Base-by-base conservation (phyloP, 371 early-diverging fungal species). In the Mucor indicus region DNA sequence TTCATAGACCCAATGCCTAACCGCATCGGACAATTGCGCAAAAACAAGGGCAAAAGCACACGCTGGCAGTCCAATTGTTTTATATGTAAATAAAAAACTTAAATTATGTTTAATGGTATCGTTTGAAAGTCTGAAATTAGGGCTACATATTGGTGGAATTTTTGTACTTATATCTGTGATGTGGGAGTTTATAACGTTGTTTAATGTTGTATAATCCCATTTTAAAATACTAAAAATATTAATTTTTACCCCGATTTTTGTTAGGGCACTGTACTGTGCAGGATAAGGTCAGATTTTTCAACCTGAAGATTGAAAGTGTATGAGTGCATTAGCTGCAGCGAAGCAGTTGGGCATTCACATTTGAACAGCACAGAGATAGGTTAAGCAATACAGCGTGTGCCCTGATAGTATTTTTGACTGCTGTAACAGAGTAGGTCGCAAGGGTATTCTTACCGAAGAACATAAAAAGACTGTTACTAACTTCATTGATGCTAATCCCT, bases 321-420 rank as follows among this genome's bases (percentile, higher is more conserved):
- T 42, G 51, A 36, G 44, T 17, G 49, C 41, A 31, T 44, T 43
- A 50, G 27, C 51, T 37, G 38, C 44, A 27, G 44, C 43, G 27
- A 52, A 52, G 38, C 45, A 52, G 38, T 52, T 52, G 44, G 52
- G 87, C 70, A 58, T 52, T 44, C 44, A 52, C 44, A 29, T 38
- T 38, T 45, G 44, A 44, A 38, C 39, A n/a, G 30, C 45, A 17
- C 36, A 48, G 39, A 39, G 49, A 48, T 39, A 22, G 40, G 39
- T 39, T 16, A 48, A 29, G 21, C 31, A 29, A 22, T 48, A 40
- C 23, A 39, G 11, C 17, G 38, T 31, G 41, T 25, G 40, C 22
- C 40, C 49, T 48, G 49, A 48, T 19, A 40, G 22, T 30, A 48
- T 39, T 21, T 48, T 48, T 39, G 40, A 48, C 19, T 31, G 24